These are phyloP conservation scores for Mycena belliarum DNA, from an alignment of 768 basidiomycete species.

Conservation along the genomic window DNA sequence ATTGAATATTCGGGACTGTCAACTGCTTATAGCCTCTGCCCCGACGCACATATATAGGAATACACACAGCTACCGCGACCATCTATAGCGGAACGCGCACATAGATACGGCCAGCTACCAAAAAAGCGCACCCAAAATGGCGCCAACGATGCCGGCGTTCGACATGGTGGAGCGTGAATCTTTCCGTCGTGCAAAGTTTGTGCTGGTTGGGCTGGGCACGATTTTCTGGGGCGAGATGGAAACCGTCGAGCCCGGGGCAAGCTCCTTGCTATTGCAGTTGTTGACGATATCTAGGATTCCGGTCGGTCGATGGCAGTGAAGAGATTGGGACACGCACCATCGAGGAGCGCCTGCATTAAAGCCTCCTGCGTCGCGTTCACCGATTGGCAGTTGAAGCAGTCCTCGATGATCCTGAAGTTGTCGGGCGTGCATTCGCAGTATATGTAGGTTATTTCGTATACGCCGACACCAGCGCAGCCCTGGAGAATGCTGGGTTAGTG, in stretches of 20 bases:
- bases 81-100: no score
- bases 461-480: conserved; percentile 16
- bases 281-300: no score
- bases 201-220: neutral
- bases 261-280: neutral
- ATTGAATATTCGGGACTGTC: no score
- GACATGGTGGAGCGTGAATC: no score
- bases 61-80: no score
- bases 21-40: no score
- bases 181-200: neutral
- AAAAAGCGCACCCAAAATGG: no score
- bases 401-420: conserved; percentile 17
- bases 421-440: conserved; percentile 21
- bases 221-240: conserved; percentile 31
- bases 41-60: no score
- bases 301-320: neutral
- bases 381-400: conserved; percentile 20
- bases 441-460: conserved; percentile 21
- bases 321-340: conserved; percentile 7
- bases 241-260: conserved; percentile 12
- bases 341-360: conserved; percentile 14
- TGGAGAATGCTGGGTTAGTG: neutral
- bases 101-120: no score
- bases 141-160: no score
- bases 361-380: conserved; percentile 18